A percentile compares a stretch with the other conserved stretches of the same genome.
Evolutionary conservation across 2,329 filamentous ascomycete genomes (phyloP).

Genomic region (Neocucurbitaria cava): DNA sequence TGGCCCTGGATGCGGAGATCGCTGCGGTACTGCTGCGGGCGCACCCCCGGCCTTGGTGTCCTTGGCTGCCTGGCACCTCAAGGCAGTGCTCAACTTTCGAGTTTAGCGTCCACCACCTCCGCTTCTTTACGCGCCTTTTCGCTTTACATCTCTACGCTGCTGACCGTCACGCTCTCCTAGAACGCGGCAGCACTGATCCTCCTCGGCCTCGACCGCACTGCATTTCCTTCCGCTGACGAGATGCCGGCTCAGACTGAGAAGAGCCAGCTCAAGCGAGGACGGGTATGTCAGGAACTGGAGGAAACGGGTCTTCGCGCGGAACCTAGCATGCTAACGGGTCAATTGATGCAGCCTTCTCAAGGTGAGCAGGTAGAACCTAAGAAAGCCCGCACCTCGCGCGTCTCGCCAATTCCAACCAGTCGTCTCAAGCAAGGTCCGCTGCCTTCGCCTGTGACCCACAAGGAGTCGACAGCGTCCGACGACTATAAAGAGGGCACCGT

Average conservation of each 20-base stretch:
- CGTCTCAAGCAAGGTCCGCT: constrained; percentile 64
- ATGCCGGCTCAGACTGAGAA: constrained; percentile 72
- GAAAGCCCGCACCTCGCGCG: constrained; percentile 79
- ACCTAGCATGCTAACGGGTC: constrained; percentile 24
- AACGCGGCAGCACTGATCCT: constrained; percentile 28
- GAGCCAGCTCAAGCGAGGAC: constrained; percentile 82
- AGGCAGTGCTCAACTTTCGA: constrained; percentile 22
- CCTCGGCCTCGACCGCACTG: constrained; percentile 22
- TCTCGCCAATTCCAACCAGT: constrained; percentile 60
- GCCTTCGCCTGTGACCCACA: constrained; percentile 80
- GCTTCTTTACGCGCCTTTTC: constrained; percentile 14
- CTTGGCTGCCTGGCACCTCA: constrained; percentile 28
- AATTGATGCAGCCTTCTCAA: constrained; percentile 65
- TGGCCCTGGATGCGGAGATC: not conserved
- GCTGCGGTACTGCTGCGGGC: not conserved
- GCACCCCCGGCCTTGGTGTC: too few species aligned
- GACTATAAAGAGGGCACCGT: constrained; percentile 72
- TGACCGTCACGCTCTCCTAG: constrained; percentile 25
- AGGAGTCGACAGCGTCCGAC: constrained; percentile 68
- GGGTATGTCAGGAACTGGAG: constrained; percentile 61
- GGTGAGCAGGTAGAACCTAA: constrained; percentile 73
- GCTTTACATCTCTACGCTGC: constrained; percentile 27
- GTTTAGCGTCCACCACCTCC: constrained; percentile 26
- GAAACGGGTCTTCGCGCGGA: not conserved
- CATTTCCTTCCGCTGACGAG: constrained; percentile 11